Evolutionary conservation across 495 filamentous ascomycete species (phyloP).

Genomic region (Aspergillus cristatus): DNA sequence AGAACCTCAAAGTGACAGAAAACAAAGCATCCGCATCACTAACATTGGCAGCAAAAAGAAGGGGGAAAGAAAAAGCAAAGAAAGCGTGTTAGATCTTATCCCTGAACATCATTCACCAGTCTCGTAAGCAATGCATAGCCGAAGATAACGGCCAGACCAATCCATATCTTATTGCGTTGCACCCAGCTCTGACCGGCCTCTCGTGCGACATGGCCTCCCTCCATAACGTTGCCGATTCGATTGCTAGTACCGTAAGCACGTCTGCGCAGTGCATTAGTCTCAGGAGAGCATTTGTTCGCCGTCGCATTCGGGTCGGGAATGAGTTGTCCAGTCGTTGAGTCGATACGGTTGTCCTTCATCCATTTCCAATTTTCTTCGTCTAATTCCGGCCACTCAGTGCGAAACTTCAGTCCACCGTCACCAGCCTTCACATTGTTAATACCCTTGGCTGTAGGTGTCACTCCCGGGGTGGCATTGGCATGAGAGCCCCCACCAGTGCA

Average conservation of each 20-base stretch:
- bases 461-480: slow-evolving; percentile 35
- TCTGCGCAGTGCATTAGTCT: slow-evolving; percentile 57
- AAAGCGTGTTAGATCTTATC: slow-evolving; percentile 10
- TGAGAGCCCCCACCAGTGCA: slow-evolving; percentile 86
- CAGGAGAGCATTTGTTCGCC: slow-evolving; percentile 44
- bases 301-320: slow-evolving; percentile 30
- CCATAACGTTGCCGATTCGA: slow-evolving; percentile 70
- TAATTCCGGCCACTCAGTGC: slow-evolving; percentile 79
- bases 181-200: slow-evolving; percentile 77
- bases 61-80: slow-evolving; percentile 1
- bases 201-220: slow-evolving; percentile 60
- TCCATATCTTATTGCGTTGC: slow-evolving; percentile 61
- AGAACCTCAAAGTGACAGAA: not conserved
- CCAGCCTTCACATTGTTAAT: slow-evolving; percentile 69
- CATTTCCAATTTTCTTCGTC: slow-evolving; percentile 89
- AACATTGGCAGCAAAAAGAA: slow-evolving; percentile 2
- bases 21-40: too few relatives aligned
- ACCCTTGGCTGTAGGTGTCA: slow-evolving; percentile 39
- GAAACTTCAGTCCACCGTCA: slow-evolving; percentile 87
- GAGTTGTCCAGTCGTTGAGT: slow-evolving; percentile 64
- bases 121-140: slow-evolving; percentile 72
- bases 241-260: slow-evolving; percentile 58
- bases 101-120: slow-evolving; percentile 50
- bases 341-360: slow-evolving; percentile 77
- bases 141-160: slow-evolving; percentile 59